These are phyloP conservation scores for Rhododendron simsii DNA, from an alignment of 148 eudicot species.

Conservation along the genomic window DNA sequence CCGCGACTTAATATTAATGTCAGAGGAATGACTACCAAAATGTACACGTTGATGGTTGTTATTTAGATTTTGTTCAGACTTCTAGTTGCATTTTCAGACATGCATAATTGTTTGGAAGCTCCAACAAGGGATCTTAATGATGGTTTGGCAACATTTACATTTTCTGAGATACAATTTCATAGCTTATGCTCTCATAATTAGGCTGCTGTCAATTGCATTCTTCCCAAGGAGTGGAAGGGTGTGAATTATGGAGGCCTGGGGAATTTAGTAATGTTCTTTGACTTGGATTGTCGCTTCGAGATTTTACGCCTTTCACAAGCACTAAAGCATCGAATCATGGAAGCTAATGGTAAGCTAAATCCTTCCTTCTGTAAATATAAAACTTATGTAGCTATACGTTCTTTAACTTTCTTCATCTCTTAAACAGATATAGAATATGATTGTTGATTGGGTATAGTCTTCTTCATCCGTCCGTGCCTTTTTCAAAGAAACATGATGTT, in stretches of 20 bases:
- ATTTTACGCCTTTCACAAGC: constrained; percentile 48
- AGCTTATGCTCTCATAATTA: constrained; percentile 14
- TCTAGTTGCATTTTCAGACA: background rate
- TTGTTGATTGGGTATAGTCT: background rate
- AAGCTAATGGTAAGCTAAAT: constrained; percentile 29
- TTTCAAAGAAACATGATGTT: background rate
- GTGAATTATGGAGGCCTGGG: constrained; percentile 74
- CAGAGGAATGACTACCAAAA: background rate
- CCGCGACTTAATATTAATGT: background rate
- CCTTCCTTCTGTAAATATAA: background rate
- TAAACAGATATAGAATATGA: background rate
- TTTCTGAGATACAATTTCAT: background rate
- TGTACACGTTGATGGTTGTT: background rate
- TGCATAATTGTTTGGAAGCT: background rate
- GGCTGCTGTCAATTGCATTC: constrained; percentile 72
- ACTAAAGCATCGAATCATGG: constrained; percentile 41
- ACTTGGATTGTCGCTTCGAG: constrained; percentile 94
- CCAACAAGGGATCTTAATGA: background rate
- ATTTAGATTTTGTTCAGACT: background rate
- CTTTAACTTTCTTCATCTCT: background rate
- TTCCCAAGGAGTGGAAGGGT: constrained; percentile 81
- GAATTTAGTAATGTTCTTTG: constrained; percentile 58
- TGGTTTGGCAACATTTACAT: background rate
- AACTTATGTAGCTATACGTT: background rate
- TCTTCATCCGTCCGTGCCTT: background rate